Percentiles rank a stretch among this genome's conserved stretches.
Evolutionary conservation across 2,329 filamentous ascomycete species (phyloP).

Genomic region (Talaromyces sp.): DNA sequence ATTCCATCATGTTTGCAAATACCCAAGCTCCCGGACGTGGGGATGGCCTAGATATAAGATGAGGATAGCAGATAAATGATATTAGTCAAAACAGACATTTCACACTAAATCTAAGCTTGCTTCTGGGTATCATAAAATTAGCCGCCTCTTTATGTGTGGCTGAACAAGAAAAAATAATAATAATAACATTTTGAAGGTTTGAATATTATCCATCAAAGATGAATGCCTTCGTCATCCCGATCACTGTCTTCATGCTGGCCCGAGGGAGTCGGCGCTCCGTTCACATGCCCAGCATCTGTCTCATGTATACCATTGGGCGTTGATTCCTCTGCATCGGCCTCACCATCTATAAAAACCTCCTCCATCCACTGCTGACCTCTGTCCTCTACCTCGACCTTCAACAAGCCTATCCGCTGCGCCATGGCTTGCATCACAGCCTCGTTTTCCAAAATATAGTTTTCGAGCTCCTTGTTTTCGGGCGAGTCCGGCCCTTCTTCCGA

Average conservation of each 20-base stretch:
- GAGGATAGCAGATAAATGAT: not conserved
- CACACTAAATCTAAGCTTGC: not conserved
- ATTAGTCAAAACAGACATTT: not conserved
- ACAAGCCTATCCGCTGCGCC: conserved; percentile 48
- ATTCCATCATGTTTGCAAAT: not conserved
- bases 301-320: not conserved
- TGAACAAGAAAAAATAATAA: not conserved
- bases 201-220: conserved; percentile 4
- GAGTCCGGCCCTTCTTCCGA: conserved; percentile 38
- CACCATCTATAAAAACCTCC: conserved; percentile 16
- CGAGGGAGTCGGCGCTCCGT: conserved; percentile 4
- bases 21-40: not conserved
- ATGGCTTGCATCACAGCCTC: conserved; percentile 52
- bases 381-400: conserved; percentile 48
- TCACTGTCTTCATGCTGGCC: not conserved
- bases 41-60: not conserved
- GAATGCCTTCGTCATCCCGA: conserved; percentile 9
- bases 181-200: not conserved
- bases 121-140: not conserved
- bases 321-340: not conserved
- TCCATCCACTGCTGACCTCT: conserved; percentile 51
- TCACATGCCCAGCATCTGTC: not conserved
- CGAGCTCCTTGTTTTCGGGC: conserved; percentile 35
- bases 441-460: conserved; percentile 50
- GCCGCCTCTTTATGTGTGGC: not conserved